phyloP scores from a whole-genome alignment of 371 early-diverging fungal genomes.

The Mortierella sp. region DNA sequence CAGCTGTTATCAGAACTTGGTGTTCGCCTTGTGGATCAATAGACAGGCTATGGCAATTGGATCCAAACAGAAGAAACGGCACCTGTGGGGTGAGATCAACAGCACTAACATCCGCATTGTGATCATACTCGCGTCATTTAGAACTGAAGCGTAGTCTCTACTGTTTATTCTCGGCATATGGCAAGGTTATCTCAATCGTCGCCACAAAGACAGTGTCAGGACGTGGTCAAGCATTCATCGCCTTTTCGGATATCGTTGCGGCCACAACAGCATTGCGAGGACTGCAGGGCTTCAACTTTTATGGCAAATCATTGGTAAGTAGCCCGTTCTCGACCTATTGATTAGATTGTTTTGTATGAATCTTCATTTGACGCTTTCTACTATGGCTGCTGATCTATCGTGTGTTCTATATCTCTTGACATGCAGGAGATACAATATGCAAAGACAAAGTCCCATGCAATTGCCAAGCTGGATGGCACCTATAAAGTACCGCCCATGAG shows the following conservation, averaged over 20 bases:
- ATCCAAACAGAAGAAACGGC: no score
- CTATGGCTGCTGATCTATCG: background rate
- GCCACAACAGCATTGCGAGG: conserved; percentile 78
- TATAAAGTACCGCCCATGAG: conserved; percentile 40
- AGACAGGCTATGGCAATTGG: no score
- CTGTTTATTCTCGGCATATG: conserved; percentile 82
- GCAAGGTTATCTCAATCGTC: conserved; percentile 86
- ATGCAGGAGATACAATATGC: conserved; percentile 80
- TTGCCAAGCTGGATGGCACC: conserved; percentile 78
- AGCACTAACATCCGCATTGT: no score
- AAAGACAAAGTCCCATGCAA: conserved; percentile 78
- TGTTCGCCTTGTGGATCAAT: no score
- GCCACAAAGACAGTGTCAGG: conserved; percentile 78
- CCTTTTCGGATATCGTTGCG: conserved; percentile 81
- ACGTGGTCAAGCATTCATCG: conserved; percentile 96
- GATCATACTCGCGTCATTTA: conserved; percentile 46
- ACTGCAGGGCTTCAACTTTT: conserved; percentile 82
- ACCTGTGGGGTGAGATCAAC: no score
- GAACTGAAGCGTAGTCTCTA: conserved; percentile 79
- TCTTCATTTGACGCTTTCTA: no score
- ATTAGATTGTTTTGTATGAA: no score
- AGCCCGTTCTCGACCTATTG: no score
- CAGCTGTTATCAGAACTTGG: no score
- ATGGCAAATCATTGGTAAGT: conserved; percentile 79
- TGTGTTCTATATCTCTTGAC: background rate